These are phyloP conservation scores for Saussurea involucrata DNA, from an alignment of 129 eudicot species.

Conservation along the genomic window DNA sequence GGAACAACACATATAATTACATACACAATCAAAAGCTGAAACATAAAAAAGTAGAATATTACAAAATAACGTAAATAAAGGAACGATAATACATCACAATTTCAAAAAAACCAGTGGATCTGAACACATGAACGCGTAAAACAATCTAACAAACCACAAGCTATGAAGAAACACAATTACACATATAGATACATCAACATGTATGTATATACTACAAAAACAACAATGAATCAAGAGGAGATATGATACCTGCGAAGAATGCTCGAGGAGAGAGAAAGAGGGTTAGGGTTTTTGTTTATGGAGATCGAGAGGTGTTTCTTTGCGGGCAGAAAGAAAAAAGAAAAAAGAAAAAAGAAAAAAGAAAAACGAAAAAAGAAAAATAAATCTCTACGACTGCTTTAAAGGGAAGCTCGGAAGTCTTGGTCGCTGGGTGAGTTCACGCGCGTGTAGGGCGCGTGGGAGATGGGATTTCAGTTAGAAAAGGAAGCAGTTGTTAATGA, in stretches of 20 bases:
- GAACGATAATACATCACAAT: not conserved
- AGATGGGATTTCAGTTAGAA: slow-evolving; percentile 24
- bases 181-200: slow-evolving; percentile 6
- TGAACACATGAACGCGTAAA: slow-evolving; percentile 19
- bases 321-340: not conserved
- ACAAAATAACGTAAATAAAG: slow-evolving; percentile 10
- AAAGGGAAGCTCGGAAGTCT: slow-evolving; percentile 19
- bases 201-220: slow-evolving; percentile 3
- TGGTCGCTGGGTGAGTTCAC: too few relatives aligned
- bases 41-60: not conserved
- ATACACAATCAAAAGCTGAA: not conserved
- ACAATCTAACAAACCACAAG: slow-evolving; percentile 6
- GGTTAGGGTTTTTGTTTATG: slow-evolving; percentile 44
- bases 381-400: slow-evolving; percentile 4
- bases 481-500: slow-evolving; percentile 29
- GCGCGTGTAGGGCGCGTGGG: slow-evolving; percentile 34
- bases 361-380: not conserved
- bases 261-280: slow-evolving; percentile 19
- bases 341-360: not conserved
- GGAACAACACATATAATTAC: not conserved
- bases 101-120: slow-evolving; percentile 19
- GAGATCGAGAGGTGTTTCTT: slow-evolving; percentile 10
- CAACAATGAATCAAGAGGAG: slow-evolving; percentile 5
- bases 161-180: not conserved
- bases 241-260: slow-evolving; percentile 35